phyloP scores from a whole-genome alignment of 148 eudicot species.

The Rhododendron molle region DNA sequence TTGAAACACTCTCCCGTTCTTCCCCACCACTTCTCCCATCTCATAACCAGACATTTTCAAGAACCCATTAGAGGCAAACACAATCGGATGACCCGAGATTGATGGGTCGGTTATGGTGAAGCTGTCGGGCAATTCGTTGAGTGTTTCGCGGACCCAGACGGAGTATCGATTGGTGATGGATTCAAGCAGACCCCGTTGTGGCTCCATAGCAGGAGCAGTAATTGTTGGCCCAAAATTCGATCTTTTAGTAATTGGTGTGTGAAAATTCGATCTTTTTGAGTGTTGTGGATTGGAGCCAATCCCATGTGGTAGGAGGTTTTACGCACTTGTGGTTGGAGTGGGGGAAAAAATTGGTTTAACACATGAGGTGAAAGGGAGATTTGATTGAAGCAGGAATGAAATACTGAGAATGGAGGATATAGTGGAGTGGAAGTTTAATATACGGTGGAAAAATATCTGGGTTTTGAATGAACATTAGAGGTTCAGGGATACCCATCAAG shows the following conservation, averaged over 20 bases:
- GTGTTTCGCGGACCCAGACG: constrained; percentile 61
- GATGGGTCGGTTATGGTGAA: constrained; percentile 85
- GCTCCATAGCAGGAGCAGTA: constrained; percentile 45
- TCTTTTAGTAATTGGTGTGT: not conserved
- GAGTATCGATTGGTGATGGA: constrained; percentile 59
- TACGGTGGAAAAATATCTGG: constrained; percentile 16
- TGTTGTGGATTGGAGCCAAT: constrained; percentile 33
- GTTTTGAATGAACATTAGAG: constrained; percentile 22
- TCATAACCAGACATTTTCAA: constrained; percentile 78
- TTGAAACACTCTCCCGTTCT: constrained; percentile 85
- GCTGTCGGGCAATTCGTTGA: constrained; percentile 63
- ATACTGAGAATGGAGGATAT: not conserved
- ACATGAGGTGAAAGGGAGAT: constrained; percentile 12
- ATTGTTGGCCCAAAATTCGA: constrained; percentile 23
- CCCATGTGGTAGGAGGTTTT: constrained; percentile 63
- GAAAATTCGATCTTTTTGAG: constrained; percentile 10
- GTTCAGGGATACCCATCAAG: constrained; percentile 35
- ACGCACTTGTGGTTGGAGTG: constrained; percentile 20
- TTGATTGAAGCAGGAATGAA: not conserved
- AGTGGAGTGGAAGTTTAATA: constrained; percentile 14
- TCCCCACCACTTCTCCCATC: constrained; percentile 70
- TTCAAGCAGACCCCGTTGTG: constrained; percentile 46
- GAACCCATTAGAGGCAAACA: constrained; percentile 77
- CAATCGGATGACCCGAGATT: constrained; percentile 80
- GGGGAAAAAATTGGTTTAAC: constrained; percentile 12